Conservation (phyloP, 306 rosid species). For the Vachellia pachyceras region DNA sequence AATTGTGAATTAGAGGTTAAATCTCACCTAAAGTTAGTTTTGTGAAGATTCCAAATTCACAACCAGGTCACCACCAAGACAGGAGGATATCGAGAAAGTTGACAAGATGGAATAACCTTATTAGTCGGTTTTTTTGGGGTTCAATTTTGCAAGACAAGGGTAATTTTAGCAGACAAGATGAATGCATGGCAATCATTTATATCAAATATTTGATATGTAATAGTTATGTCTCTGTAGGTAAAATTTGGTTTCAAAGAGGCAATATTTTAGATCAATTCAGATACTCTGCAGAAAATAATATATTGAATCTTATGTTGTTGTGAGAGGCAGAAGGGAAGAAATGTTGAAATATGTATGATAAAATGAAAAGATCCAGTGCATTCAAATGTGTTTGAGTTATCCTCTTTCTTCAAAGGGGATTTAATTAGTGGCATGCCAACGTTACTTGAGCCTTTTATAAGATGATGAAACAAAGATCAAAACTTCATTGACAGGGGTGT, state of each 20-base stretch:
- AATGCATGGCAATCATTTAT: not conserved
- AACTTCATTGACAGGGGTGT: too few relatives aligned
- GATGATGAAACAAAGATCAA: too few relatives aligned
- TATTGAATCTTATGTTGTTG: not conserved
- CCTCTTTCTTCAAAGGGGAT: too few relatives aligned
- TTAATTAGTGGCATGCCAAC: too few relatives aligned
- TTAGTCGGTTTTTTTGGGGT: not conserved
- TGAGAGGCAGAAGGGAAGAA: not conserved
- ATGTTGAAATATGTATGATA: too few relatives aligned
- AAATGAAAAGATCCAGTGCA: not conserved
- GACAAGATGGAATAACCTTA: too few relatives aligned
- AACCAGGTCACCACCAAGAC: slow-evolving; percentile 22
- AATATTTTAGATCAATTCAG: not conserved
- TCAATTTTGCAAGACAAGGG: slow-evolving; percentile 14
- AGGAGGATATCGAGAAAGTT: not conserved
- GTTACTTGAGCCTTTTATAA: too few relatives aligned
- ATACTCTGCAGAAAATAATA: not conserved
- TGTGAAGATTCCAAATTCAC: not conserved
- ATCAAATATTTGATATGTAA: slow-evolving; percentile 21
- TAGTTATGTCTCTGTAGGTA: not conserved
- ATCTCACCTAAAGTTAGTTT: not conserved
- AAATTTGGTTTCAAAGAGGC: not conserved
- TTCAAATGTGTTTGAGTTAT: not conserved
- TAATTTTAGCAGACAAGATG: not conserved
- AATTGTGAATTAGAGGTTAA: slow-evolving; percentile 58